Percentiles rank a stretch among this genome's conserved stretches.
Conservation (phyloP, 441 rosid genomes). For the Geranium incanum region DNA sequence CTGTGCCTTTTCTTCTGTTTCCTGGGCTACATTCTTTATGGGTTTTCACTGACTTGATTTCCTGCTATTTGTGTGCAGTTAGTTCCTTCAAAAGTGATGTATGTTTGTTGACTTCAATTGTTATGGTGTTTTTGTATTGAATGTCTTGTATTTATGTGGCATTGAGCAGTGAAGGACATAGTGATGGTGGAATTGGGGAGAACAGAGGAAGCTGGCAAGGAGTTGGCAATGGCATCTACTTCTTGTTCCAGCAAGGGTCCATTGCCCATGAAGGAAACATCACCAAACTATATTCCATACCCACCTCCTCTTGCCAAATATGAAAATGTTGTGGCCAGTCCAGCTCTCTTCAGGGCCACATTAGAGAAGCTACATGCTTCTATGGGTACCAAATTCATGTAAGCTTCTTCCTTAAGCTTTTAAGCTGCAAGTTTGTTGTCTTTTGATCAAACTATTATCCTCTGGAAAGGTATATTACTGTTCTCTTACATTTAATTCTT, state of each 20-base stretch:
- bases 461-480: background rate
- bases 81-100: slow-evolving; percentile 16
- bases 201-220: slow-evolving; percentile 23
- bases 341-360: slow-evolving; percentile 56
- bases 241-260: slow-evolving; percentile 58
- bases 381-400: slow-evolving; percentile 90
- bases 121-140: background rate
- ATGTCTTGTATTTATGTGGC: slow-evolving; percentile 14
- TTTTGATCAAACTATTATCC: background rate
- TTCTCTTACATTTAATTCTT: background rate
- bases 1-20: background rate
- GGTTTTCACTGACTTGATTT: slow-evolving; percentile 5
- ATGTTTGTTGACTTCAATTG: slow-evolving; percentile 18
- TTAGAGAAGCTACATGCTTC: slow-evolving; percentile 72
- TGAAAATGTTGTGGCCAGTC: slow-evolving; percentile 50
- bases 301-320: slow-evolving; percentile 60
- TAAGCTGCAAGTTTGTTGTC: background rate
- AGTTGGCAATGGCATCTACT: slow-evolving; percentile 61
- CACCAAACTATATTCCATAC: slow-evolving; percentile 31
- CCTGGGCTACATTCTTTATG: slow-evolving; percentile 11
- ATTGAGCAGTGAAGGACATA: slow-evolving; percentile 23
- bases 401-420: slow-evolving; percentile 20
- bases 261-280: slow-evolving; percentile 40
- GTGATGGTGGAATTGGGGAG: slow-evolving; percentile 29
- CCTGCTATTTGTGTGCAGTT: slow-evolving; percentile 18